Base-by-base conservation (phyloP, 225 moss, liverwort and hornwort species). In the Climacium dendroides region DNA sequence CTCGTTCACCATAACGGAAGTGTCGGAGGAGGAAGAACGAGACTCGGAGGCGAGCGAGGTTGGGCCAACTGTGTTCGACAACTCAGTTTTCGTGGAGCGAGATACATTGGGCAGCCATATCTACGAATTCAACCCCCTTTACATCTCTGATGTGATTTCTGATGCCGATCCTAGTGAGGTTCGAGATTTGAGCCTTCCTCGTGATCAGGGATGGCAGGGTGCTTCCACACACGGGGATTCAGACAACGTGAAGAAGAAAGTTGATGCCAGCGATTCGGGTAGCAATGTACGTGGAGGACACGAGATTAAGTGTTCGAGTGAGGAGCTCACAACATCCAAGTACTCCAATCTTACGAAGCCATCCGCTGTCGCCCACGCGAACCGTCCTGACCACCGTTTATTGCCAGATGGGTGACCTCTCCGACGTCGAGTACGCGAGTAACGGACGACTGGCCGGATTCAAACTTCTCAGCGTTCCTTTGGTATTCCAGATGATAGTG, bases 81-180 rank as follows among this genome's bases (percentile, higher is more conserved):
- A 93, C 26, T 86, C 89, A 19, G 87, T 93, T 60, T 92, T 91
- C 60, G 89, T 87, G 83, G 91, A 93, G 9, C 87, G 90, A 45
- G 83, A 90, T 47, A 54, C 87, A 13, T 59, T 92, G 7, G 90
- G 91, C 54, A 93, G 90, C 69, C 91, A 74, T 10, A 89, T 93
- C 41, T 93, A 91, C 53, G 93, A 93, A 74, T 90, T 93, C 52
- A 91, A 93, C 54, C 93, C 93, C 2, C 90, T 90, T 15, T 93
- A 83, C 30, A 81, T 93, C 24, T 83, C 87, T 14, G 91, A 92
- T 34, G 54, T 69, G 18, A 80, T 90, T 41, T 90, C 93, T 19
- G 86, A 91, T 55, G 85, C 14, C 7, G 86, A 86, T 80, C 66
- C 75, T 28, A 29, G 47, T 10, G 86, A 85, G 39, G 55, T 52